Conservation (phyloP, 805 yeast species). For the Yarrowia divulgata region DNA sequence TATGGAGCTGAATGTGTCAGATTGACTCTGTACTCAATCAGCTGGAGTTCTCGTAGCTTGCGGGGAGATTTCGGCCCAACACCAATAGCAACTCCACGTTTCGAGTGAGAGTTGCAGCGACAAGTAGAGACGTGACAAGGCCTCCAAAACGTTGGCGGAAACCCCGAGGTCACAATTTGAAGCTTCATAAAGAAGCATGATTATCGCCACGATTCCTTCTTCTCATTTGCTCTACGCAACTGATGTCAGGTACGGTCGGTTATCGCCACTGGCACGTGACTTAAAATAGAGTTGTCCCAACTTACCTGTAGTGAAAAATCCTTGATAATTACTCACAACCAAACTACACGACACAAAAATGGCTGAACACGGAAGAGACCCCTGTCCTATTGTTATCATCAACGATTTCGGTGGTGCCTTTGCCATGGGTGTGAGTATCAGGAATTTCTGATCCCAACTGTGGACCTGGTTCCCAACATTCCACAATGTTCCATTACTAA, state of each 20-base stretch:
- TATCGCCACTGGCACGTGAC: constrained; percentile 31
- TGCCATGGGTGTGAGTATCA: constrained; percentile 83
- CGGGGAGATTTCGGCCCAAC: background rate
- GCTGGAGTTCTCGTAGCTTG: background rate
- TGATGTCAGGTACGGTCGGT: background rate
- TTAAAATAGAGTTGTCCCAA: constrained; percentile 21
- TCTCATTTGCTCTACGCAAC: too few species aligned
- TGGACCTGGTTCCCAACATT: background rate
- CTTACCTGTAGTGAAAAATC: constrained; percentile 31
- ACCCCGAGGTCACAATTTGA: too few species aligned
- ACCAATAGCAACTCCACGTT: background rate
- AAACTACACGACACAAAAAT: constrained; percentile 31
- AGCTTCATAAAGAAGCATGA: too few species aligned
- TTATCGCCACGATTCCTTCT: too few species aligned
- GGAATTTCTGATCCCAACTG: background rate
- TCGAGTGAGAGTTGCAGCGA: too few species aligned
- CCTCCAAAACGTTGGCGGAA: too few species aligned
- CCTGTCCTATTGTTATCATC: constrained; percentile 95
- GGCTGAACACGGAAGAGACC: constrained; percentile 94
- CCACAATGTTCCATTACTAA: constrained; percentile 33
- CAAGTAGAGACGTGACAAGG: too few species aligned
- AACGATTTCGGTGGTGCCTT: constrained; percentile 99
- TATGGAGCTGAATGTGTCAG: too few species aligned
- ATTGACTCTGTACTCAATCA: too few species aligned
- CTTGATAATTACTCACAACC: constrained; percentile 35